These are phyloP conservation scores for Marasmius oreades DNA, from an alignment of 1,284 basidiomycete species.

Conservation along the genomic window DNA sequence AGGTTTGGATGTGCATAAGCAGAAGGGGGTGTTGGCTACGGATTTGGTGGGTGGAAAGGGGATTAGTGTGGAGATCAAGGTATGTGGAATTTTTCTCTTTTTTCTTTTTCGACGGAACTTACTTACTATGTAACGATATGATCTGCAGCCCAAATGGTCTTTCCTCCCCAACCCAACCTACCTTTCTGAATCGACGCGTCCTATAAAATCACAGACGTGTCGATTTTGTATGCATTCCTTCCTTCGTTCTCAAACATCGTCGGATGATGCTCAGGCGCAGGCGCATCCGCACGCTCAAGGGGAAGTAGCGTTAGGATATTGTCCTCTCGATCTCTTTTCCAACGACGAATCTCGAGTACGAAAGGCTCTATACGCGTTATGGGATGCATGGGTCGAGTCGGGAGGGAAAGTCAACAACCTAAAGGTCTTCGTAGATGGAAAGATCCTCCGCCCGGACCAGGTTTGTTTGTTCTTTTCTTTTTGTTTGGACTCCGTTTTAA, in stretches of 20 bases:
- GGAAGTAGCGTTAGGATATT: slow-evolving; percentile 55
- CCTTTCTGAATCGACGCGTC: slow-evolving; percentile 53
- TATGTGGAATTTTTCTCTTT: slow-evolving; percentile 25
- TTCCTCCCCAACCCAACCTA: slow-evolving; percentile 69
- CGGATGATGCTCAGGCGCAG: not conserved
- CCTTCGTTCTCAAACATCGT: slow-evolving; percentile 25
- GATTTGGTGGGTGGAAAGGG: slow-evolving; percentile 64
- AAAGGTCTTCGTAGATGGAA: slow-evolving; percentile 58
- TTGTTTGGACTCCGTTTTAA: not conserved
- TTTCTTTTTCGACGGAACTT: slow-evolving; percentile 6
- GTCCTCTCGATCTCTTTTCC: slow-evolving; percentile 87
- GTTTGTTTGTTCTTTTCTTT: slow-evolving; percentile 36
- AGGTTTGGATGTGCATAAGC: slow-evolving; percentile 51
- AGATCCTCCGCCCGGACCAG: slow-evolving; percentile 48
- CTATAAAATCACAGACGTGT: slow-evolving; percentile 70
- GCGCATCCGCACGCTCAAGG: slow-evolving; percentile 33
- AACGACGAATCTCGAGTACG: slow-evolving; percentile 51
- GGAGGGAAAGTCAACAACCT: slow-evolving; percentile 75
- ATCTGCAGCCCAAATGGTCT: slow-evolving; percentile 88
- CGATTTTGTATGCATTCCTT: slow-evolving; percentile 88
- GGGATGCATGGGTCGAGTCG: slow-evolving; percentile 65
- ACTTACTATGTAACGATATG: too few species aligned
- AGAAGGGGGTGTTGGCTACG: slow-evolving; percentile 65
- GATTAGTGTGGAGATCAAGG: slow-evolving; percentile 87
- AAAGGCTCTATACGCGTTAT: slow-evolving; percentile 69